A percentile compares a stretch with the other conserved stretches of the same genome.
Conservation (phyloP, 331 rosid genomes). For the Rosa hybrid region DNA sequence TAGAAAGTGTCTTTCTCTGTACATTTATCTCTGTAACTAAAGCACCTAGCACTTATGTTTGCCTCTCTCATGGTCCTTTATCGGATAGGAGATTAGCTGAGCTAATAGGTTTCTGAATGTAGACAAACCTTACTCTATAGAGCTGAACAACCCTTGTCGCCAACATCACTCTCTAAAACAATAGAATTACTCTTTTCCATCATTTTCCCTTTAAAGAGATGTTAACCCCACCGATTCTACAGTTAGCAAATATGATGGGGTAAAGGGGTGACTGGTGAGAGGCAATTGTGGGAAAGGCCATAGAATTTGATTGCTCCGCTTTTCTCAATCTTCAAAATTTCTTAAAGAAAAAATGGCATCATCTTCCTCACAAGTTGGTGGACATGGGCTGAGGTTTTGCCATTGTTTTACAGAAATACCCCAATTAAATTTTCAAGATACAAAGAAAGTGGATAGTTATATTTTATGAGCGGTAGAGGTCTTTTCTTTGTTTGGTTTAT, state of each 20-base stretch:
- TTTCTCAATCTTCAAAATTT: background rate
- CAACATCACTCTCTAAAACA: background rate
- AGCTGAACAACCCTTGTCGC: background rate
- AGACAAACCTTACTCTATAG: background rate
- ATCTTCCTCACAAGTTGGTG: background rate
- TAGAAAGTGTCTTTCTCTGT: background rate
- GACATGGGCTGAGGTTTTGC: background rate
- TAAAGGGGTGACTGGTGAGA: background rate
- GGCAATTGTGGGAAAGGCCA: background rate
- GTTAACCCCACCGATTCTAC: too few relatives aligned
- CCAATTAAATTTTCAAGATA: background rate
- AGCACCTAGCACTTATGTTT: background rate
- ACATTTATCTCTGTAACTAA: background rate
- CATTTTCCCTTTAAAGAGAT: background rate
- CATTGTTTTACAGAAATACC: background rate
- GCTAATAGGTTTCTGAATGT: slow-evolving; percentile 1
- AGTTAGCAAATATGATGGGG: background rate
- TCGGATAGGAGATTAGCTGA: background rate
- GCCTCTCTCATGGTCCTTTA: background rate
- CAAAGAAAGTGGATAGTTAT: background rate
- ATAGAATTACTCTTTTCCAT: background rate
- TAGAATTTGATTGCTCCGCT: background rate
- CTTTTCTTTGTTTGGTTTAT: background rate
- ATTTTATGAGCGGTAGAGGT: background rate
- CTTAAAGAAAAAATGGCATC: background rate